Base-by-base conservation (phyloP, 2,329 filamentous ascomycete genomes). In the Fusarium sp. region DNA sequence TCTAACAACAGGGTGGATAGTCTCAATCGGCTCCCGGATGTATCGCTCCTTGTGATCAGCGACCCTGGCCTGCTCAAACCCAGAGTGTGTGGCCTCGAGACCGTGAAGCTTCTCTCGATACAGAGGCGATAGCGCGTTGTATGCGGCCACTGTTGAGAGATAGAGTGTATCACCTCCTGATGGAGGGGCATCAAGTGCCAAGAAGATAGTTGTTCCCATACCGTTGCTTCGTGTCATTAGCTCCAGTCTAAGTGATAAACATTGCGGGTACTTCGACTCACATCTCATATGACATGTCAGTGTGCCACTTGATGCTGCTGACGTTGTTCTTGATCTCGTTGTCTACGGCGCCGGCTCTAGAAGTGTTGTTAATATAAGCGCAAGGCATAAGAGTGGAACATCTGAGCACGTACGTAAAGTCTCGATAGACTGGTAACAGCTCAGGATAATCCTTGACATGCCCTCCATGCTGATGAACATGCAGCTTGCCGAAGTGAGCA, bases 261-360 rank as follows among this genome's bases (percentile, higher is more conserved):
- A 32, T 9, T 32, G 30, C 30, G 10, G 9, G 30, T 10, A 3
- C 30, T 32, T 32, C 9, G 9, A 32, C 30, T 32, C 16, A 63
- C 45, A 63, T 41, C 34, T 63, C 60, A 32, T 63, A 63, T 4
- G 60, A 63, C 60, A 63, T 63, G 25, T 63, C 60, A 14, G 60
- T 63, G 48, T 63, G 60, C 60, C 60, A 63, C 45, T 63, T 63
- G 34, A 54, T 63, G 34, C 45, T 63, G 23, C 59, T 63, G 27
- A 63, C 59, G 43, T 54, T 41, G 48, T 70, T 70, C 50, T 70
- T 70, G 50, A 70, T 70, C 23, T 70, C 67, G 10, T 70, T 70
- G 14, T 70, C 67, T 10, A 66, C 67, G 1, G 63, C 67, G 2
- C 67, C 67, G 10, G 67, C 67, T 7, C 67, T 70, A 13, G 2